Evolutionary conservation across 495 filamentous ascomycete species (phyloP).

Genomic region (Clavariopsis aquatica): DNA sequence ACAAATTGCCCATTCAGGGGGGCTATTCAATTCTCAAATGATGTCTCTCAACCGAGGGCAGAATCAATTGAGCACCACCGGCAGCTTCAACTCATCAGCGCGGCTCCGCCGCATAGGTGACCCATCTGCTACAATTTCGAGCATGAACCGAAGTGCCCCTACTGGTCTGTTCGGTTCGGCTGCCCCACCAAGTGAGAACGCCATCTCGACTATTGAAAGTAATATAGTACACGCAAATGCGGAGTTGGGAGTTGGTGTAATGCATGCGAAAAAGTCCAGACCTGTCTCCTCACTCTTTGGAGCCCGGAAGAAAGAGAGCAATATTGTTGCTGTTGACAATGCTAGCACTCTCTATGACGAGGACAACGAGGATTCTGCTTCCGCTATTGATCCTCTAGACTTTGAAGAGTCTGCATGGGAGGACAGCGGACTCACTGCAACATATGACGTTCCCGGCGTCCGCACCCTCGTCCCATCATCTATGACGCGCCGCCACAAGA

Average conservation of each 20-base stretch:
- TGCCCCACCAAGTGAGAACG: neutral
- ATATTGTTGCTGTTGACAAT: neutral
- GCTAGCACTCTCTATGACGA: neutral
- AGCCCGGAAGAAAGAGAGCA: neutral
- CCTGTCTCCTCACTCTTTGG: neutral
- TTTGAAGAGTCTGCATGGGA: constrained; percentile 37
- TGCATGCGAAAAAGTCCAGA: neutral
- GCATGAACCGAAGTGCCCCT: no score
- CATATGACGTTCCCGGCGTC: constrained; percentile 60
- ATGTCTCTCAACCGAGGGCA: no score
- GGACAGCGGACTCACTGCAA: constrained; percentile 58
- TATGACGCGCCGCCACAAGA: constrained; percentile 45
- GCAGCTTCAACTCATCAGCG: no score
- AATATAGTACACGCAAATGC: neutral
- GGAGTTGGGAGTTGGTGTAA: neutral
- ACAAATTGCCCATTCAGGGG: constrained; percentile 2
- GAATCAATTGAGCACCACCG: neutral
- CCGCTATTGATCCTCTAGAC: constrained; percentile 14
- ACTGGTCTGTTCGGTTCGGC: neutral
- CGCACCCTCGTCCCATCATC: constrained; percentile 54
- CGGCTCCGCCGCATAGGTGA: no score
- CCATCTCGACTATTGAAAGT: neutral
- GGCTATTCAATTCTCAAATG: no score
- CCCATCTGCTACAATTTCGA: no score
- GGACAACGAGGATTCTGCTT: neutral